Percentiles rank a stretch among this genome's conserved stretches.
These are phyloP conservation scores for Atractiella rhizophila DNA, from an alignment of 768 basidiomycete genomes.

Conservation along the genomic window DNA sequence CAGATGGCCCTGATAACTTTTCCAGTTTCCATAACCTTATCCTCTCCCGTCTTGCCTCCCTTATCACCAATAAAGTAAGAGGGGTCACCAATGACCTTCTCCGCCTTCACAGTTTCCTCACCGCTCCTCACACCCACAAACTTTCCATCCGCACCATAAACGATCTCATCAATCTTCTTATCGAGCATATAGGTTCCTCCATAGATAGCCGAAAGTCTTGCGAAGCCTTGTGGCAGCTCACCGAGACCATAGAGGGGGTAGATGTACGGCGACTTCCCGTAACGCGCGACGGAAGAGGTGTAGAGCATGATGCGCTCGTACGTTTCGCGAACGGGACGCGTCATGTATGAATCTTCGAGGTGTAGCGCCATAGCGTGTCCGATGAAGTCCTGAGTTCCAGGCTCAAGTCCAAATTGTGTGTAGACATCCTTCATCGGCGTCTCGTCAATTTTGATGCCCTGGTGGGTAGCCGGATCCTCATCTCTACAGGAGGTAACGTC, in stretches of 20 bases:
- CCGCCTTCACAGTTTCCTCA: constrained; percentile 79
- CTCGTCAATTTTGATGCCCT: constrained; percentile 76
- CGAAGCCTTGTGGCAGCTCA: constrained; percentile 94
- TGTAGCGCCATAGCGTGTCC: constrained; percentile 98
- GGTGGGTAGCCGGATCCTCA: constrained; percentile 82
- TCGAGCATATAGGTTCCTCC: constrained; percentile 99
- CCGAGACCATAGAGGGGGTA: constrained; percentile 97
- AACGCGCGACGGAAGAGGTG: constrained; percentile 94
- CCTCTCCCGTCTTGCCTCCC: constrained; percentile 45
- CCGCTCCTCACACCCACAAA: constrained; percentile 80
- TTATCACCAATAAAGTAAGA: constrained; percentile 60
- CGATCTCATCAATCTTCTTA: constrained; percentile 72
- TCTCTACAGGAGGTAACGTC: constrained; percentile 24
- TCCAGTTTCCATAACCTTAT: constrained; percentile 55
- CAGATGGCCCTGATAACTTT: constrained; percentile 94
- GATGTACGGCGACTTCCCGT: constrained; percentile 98
- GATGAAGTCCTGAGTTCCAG: constrained; percentile 95
- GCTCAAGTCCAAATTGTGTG: constrained; percentile 85
- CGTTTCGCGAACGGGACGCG: constrained; percentile 62
- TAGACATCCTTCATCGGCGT: constrained; percentile 86
- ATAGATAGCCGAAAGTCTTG: constrained; percentile 90
- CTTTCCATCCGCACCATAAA: constrained; percentile 58
- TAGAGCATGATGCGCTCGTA: constrained; percentile 92
- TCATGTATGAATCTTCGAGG: constrained; percentile 93
- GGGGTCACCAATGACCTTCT: constrained; percentile 92